Evolutionary conservation across 768 basidiomycete genomes (phyloP), one percentile per base, ranked within the genome.

Genomic region (Mycena polygramma): DNA sequence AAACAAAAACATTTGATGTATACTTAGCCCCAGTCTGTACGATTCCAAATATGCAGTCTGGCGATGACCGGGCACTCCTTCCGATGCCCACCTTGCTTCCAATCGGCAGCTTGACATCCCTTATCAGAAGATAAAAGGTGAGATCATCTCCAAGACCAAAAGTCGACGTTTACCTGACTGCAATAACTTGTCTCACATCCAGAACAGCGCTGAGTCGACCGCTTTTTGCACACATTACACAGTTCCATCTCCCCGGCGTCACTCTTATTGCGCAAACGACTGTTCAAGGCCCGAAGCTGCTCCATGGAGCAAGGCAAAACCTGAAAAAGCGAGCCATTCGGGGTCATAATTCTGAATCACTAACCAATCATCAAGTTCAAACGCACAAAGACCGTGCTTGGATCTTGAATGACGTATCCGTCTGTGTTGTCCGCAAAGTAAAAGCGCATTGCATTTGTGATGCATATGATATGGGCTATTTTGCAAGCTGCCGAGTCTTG

Each of bases 381-480:
- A 60, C 55, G 66, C 26, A 72, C 64, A 43, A 57, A 63, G 1
- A 74, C 68, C 0, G 62, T 73, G 39, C n/a, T 60, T 1, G 72
- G 65, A 64, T 75, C 74, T 55, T 76, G 74, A 24, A 77, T 77
- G 43, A 72, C 63, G 51, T 70, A 77, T 13, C 76, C 75, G 53
- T 55, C 55, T 39, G 74, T 62, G n/a, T 75, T 74, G 26, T 76
- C 76, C 11, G 75, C 11, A 54, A 76, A 77, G 1, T 63, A 49
- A 45, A 74, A 62, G 36, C 74, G 72, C 53, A 67, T 68, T 19
- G 64, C 72, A 41, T 52, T 74, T 20, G 59, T 70, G 41, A 77
- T 75, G 63, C 75, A 75, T 26, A 76, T 37, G 7, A 72, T 69
- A 45, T 68, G 67, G 15, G 75, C 76, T 36, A 75, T 36, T 62